Conservation (phyloP, 148 eudicot species). For the Cornus controversa region DNA sequence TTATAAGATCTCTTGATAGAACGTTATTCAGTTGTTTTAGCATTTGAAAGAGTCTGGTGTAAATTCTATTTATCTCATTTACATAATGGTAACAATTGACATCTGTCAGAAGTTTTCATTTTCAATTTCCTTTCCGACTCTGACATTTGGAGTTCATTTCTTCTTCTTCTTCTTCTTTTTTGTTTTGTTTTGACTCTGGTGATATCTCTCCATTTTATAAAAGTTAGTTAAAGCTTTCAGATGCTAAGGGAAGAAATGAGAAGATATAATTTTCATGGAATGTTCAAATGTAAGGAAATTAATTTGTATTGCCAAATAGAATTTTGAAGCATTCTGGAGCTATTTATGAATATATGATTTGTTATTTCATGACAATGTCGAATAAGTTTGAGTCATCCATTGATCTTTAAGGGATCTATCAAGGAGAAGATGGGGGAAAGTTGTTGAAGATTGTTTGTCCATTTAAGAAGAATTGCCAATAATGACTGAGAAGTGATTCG, state of each 20-base stretch:
- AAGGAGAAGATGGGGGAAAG: too few species aligned
- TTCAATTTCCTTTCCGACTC: background rate
- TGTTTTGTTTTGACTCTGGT: background rate
- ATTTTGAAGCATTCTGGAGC: too few species aligned
- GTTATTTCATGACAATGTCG: too few species aligned
- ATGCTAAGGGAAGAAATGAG: background rate
- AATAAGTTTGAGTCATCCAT: too few species aligned
- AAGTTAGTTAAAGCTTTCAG: background rate
- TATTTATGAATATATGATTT: too few species aligned
- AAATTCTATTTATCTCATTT: background rate
- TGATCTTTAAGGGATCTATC: too few species aligned
- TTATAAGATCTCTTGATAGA: background rate
- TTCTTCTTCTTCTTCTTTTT: too few species aligned
- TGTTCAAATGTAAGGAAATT: background rate
- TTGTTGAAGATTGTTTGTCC: too few species aligned
- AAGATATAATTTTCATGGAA: background rate
- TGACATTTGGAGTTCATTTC: too few species aligned
- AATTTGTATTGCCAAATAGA: too few species aligned
- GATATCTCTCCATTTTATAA: background rate
- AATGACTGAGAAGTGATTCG: too few species aligned
- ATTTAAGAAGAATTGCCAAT: too few species aligned
- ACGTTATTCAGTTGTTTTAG: background rate
- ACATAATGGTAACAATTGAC: background rate
- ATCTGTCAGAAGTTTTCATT: background rate
- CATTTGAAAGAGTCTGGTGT: background rate